Conservation (phyloP, 306 rosid genomes). For the Arachis stenosperma region DNA sequence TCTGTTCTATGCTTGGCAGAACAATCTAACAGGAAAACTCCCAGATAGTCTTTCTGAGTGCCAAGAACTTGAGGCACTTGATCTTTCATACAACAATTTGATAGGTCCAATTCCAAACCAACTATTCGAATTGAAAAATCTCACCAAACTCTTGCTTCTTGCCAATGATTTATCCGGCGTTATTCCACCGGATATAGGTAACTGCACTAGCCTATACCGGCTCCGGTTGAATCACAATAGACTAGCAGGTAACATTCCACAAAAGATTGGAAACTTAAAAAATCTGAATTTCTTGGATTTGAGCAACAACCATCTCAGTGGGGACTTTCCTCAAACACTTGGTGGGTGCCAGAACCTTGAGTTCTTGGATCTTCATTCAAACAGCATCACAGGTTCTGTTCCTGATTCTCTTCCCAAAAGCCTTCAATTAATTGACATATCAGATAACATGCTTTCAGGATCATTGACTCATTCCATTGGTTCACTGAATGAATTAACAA, state of each 20-base stretch:
- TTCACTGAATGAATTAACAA: constrained; percentile 66
- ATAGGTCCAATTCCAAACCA: constrained; percentile 71
- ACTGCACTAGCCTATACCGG: constrained; percentile 73
- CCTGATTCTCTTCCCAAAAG: constrained; percentile 75
- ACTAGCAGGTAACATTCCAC: constrained; percentile 76
- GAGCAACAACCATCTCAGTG: constrained; percentile 69
- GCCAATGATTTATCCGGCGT: constrained; percentile 81
- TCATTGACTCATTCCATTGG: constrained; percentile 60
- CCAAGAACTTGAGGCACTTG: constrained; percentile 70
- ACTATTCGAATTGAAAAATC: constrained; percentile 63
- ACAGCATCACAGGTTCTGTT: constrained; percentile 66
- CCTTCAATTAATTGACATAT: constrained; percentile 70
- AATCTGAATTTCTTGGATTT: constrained; percentile 70
- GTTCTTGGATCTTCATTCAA: constrained; percentile 85
- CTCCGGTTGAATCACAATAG: constrained; percentile 71
- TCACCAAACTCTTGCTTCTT: constrained; percentile 75
- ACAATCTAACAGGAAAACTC: constrained; percentile 75
- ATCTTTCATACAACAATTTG: constrained; percentile 76
- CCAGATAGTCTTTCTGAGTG: constrained; percentile 78
- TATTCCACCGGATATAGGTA: constrained; percentile 87
- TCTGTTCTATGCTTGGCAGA: constrained; percentile 83
- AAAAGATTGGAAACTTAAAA: constrained; percentile 74
- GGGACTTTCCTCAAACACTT: constrained; percentile 71
- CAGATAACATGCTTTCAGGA: constrained; percentile 74
- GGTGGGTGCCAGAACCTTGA: constrained; percentile 69